Percentiles rank a stretch among this genome's conserved stretches.
Conservation (phyloP, 495 filamentous ascomycete genomes). For the Aspergillus affinis region DNA sequence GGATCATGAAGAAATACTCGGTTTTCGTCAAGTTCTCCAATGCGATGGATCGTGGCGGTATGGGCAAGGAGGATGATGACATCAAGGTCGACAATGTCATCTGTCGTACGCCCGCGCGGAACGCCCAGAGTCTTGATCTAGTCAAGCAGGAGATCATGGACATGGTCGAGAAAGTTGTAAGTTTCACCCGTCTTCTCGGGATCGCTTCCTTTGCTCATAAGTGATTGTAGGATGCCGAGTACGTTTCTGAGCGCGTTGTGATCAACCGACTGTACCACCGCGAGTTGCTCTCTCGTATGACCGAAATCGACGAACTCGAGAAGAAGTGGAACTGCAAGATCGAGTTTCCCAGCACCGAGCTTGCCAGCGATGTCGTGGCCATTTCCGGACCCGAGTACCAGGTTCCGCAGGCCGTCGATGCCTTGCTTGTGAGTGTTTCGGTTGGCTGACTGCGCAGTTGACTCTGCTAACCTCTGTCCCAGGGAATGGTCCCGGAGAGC, state of each 20-base stretch:
- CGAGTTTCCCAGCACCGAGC: slow-evolving; percentile 93
- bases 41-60: slow-evolving; percentile 95
- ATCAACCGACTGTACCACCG: slow-evolving; percentile 96
- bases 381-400: slow-evolving; percentile 97
- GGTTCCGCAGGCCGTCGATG: slow-evolving; percentile 92
- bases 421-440: slow-evolving; percentile 56
- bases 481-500: slow-evolving; percentile 91
- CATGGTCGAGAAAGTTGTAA: slow-evolving; percentile 86
- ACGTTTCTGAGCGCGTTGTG: slow-evolving; percentile 85
- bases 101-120: slow-evolving; percentile 93
- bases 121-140: slow-evolving; percentile 91
- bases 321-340: slow-evolving; percentile 99
- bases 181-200: slow-evolving; percentile 38
- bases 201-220: slow-evolving; percentile 10
- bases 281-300: slow-evolving; percentile 81
- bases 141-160: slow-evolving; percentile 99
- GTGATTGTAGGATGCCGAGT: slow-evolving; percentile 75
- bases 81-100: slow-evolving; percentile 99
- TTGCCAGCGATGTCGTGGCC: slow-evolving; percentile 92
- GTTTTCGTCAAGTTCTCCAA: slow-evolving; percentile 99
- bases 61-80: slow-evolving; percentile 94
- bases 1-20: slow-evolving; percentile 99
- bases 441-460: neutral
- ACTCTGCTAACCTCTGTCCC: neutral
- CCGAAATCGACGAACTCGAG: slow-evolving; percentile 89